A percentile compares a stretch with the other conserved stretches of the same genome.
These are phyloP conservation scores for Aspergillus saccharolyticus DNA, from an alignment of 495 filamentous ascomycete species.

Conservation along the genomic window DNA sequence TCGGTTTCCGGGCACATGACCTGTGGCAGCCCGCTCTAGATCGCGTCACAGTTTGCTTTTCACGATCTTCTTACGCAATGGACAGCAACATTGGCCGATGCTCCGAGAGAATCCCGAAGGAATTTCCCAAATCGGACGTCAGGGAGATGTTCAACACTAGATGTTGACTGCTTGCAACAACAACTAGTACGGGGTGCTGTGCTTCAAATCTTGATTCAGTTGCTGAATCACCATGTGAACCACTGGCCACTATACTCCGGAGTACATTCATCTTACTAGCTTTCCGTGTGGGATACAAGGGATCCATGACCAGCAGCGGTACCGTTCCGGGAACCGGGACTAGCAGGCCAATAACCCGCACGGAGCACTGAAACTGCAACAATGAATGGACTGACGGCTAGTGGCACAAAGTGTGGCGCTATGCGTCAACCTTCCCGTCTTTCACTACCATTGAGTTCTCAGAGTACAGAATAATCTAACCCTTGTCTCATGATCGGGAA, in stretches of 20 bases:
- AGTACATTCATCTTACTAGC: too few species aligned
- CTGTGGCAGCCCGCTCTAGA: slow-evolving; percentile 8
- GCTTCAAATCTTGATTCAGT: slow-evolving; percentile 7
- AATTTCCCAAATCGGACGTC: slow-evolving; percentile 14
- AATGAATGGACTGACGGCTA: slow-evolving; percentile 9
- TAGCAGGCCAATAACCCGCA: slow-evolving; percentile 7
- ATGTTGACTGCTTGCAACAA: slow-evolving; percentile 6
- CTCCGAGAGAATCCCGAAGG: slow-evolving; percentile 6
- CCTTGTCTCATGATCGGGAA: slow-evolving; percentile 4
- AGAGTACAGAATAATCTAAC: not conserved
- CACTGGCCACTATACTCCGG: too few species aligned
- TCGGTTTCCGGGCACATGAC: slow-evolving; percentile 4
- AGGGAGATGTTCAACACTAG: not conserved
- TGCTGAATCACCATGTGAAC: not conserved
- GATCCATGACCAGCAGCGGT: not conserved
- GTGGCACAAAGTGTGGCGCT: slow-evolving; percentile 14
- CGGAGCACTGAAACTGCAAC: not conserved
- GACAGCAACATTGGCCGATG: not conserved
- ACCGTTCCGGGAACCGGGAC: slow-evolving; percentile 9
- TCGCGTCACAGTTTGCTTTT: slow-evolving; percentile 7
- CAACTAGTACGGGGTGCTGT: not conserved
- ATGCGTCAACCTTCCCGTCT: slow-evolving; percentile 16
- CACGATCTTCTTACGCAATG: slow-evolving; percentile 7
- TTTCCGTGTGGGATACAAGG: slow-evolving; percentile 5
- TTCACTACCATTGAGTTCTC: slow-evolving; percentile 13